phyloP scores from a whole-genome alignment of 768 basidiomycete species.

The Tulasnella sp. region DNA sequence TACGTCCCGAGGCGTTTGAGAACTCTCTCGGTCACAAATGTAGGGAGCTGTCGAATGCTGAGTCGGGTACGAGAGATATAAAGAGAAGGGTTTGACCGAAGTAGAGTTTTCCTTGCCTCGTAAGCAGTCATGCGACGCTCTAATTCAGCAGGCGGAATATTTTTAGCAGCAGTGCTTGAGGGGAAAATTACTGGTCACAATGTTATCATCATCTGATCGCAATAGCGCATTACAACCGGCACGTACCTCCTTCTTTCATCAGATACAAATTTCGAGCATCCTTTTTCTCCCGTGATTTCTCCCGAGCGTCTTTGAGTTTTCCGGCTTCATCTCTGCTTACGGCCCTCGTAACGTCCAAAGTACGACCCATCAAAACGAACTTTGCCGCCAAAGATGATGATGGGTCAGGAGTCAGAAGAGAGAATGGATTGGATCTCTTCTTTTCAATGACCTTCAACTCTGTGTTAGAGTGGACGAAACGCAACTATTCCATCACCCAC shows the following conservation, averaged over 20 bases:
- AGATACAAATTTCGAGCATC: slow-evolving; percentile 96
- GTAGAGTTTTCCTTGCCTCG: slow-evolving; percentile 66
- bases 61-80: slow-evolving; percentile 92
- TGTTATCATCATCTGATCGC: not conserved
- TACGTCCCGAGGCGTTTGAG: slow-evolving; percentile 80
- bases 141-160: slow-evolving; percentile 58
- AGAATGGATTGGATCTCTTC: slow-evolving; percentile 62
- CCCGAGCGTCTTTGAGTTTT: slow-evolving; percentile 78
- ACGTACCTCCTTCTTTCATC: slow-evolving; percentile 85
- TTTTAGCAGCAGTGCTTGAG: slow-evolving; percentile 64
- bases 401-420: slow-evolving; percentile 88
- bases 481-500: not conserved
- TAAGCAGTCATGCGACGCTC: slow-evolving; percentile 77
- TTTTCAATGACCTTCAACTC: slow-evolving; percentile 22
- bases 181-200: slow-evolving; percentile 65
- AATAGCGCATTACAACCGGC: slow-evolving; percentile 6
- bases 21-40: slow-evolving; percentile 78
- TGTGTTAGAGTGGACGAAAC: not conserved
- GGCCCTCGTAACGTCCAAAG: slow-evolving; percentile 79
- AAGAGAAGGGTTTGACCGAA: slow-evolving; percentile 84
- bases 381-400: slow-evolving; percentile 69
- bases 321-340: slow-evolving; percentile 82
- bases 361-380: slow-evolving; percentile 82
- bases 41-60: slow-evolving; percentile 82
- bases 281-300: slow-evolving; percentile 70